Evolutionary conservation across 495 filamentous ascomycete genomes (phyloP).

Genomic region (Venustampulla echinocandica): DNA sequence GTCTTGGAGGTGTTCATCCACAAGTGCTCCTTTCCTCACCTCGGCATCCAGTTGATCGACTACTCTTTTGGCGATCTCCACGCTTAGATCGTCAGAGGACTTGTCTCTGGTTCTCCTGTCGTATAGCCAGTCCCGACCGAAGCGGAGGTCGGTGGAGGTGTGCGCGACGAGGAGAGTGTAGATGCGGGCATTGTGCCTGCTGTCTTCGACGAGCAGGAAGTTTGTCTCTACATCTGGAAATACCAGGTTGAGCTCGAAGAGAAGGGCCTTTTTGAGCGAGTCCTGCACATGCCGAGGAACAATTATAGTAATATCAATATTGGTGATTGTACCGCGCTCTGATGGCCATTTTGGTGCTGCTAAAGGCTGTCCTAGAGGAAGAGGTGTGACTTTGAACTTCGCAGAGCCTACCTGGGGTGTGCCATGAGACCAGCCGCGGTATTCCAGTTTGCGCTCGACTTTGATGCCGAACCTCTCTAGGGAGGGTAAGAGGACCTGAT

Average conservation of each 20-base stretch:
- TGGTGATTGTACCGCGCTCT: conserved; percentile 37
- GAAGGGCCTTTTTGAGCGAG: conserved; percentile 29
- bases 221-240: conserved; percentile 39
- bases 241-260: conserved; percentile 26
- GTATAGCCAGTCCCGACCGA: conserved; percentile 61
- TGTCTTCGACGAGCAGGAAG: conserved; percentile 48
- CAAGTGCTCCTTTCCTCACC: conserved; percentile 41
- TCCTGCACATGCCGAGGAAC: conserved; percentile 38
- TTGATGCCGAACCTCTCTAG: conserved; percentile 53
- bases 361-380: conserved; percentile 36
- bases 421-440: conserved; percentile 62
- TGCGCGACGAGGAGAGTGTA: conserved; percentile 69
- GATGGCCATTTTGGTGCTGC: conserved; percentile 34
- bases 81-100: conserved; percentile 22
- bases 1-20: conserved; percentile 70
- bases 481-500: conserved; percentile 65
- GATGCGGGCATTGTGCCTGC: conserved; percentile 48
- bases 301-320: conserved; percentile 52
- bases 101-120: conserved; percentile 33
- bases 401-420: conserved; percentile 47
- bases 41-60: conserved; percentile 51
- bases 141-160: conserved; percentile 49
- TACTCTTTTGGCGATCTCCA: conserved; percentile 39
- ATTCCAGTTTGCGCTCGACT: conserved; percentile 46
- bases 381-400: conserved; percentile 47